These are phyloP conservation scores for Malbranchea cinnamomea DNA, from an alignment of 2,329 filamentous ascomycete genomes.

Conservation along the genomic window DNA sequence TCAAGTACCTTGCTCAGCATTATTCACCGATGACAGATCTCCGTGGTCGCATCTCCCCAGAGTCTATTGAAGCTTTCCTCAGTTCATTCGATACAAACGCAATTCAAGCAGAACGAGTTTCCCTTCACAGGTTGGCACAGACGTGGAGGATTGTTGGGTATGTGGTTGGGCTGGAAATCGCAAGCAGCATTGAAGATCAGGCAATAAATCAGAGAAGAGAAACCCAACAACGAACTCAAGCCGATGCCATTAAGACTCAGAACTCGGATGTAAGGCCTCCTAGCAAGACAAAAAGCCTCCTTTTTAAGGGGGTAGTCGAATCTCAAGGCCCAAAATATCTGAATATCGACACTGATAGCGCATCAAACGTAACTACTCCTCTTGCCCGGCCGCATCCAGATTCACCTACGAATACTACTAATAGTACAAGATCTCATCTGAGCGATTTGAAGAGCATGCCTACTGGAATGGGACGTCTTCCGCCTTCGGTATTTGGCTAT, in stretches of 20 bases:
- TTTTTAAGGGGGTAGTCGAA: conserved; percentile 30
- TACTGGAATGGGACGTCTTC: conserved; percentile 26
- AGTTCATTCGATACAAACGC: conserved; percentile 40
- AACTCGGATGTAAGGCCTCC: conserved; percentile 18
- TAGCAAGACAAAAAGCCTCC: conserved; percentile 26
- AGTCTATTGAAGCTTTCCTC: conserved; percentile 20
- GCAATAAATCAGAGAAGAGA: conserved; percentile 6
- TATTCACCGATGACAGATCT: conserved; percentile 24
- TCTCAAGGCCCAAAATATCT: conserved; percentile 19
- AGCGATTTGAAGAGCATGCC: conserved; percentile 21
- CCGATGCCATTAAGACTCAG: conserved; percentile 16
- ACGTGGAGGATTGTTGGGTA: conserved; percentile 44
- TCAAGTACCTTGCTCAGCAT: conserved; percentile 28
- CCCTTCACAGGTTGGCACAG: conserved; percentile 38
- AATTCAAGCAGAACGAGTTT: conserved; percentile 35
- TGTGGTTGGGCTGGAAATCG: conserved; percentile 36
- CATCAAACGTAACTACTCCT: conserved; percentile 42
- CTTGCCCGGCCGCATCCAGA: conserved; percentile 35
- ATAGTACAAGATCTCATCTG: conserved; percentile 16
- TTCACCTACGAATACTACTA: conserved; percentile 19
- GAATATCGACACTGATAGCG: conserved; percentile 30
- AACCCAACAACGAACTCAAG: too few species aligned
- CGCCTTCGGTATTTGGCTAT: conserved; percentile 28
- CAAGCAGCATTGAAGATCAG: conserved; percentile 23
- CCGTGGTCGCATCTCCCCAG: conserved; percentile 11